Conservation (phyloP, 2,329 filamentous ascomycete genomes). For the Pseudopithomyces chartarum region DNA sequence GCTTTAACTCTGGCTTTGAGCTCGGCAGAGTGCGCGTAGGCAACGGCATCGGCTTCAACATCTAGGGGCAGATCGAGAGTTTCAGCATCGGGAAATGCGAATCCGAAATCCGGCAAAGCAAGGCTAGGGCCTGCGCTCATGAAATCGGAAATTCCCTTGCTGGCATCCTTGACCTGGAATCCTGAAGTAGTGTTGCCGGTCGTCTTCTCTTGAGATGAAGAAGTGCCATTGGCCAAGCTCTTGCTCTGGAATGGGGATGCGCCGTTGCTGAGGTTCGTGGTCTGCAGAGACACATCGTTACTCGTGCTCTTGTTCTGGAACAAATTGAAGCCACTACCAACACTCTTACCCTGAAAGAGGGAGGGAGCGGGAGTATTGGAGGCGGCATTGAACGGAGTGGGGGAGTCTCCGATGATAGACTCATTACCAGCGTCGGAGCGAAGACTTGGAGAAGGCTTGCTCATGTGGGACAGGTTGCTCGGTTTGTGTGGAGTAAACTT, state of each 20-base stretch:
- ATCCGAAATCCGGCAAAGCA: not conserved
- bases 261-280: not conserved
- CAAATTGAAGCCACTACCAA: not conserved
- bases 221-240: not conserved
- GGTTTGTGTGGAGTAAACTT: slow-evolving; percentile 43
- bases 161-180: not conserved
- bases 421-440: slow-evolving; percentile 32
- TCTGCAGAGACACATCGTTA: not conserved
- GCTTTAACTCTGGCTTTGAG: not conserved
- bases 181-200: not conserved
- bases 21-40: not conserved
- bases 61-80: not conserved
- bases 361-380: not conserved
- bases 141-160: not conserved
- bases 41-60: not conserved
- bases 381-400: slow-evolving; percentile 2
- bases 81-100: not conserved
- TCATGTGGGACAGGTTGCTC: slow-evolving; percentile 38
- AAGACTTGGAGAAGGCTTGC: slow-evolving; percentile 39
- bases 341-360: not conserved
- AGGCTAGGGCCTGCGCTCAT: slow-evolving; percentile 1
- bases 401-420: slow-evolving; percentile 24
- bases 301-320: not conserved
- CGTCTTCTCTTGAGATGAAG: not conserved
- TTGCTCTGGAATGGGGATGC: not conserved